Percentiles rank a stretch among this genome's conserved stretches.
These are phyloP conservation scores for Amphirosellinia nigrospora DNA, from an alignment of 495 filamentous ascomycete species.

Conservation along the genomic window DNA sequence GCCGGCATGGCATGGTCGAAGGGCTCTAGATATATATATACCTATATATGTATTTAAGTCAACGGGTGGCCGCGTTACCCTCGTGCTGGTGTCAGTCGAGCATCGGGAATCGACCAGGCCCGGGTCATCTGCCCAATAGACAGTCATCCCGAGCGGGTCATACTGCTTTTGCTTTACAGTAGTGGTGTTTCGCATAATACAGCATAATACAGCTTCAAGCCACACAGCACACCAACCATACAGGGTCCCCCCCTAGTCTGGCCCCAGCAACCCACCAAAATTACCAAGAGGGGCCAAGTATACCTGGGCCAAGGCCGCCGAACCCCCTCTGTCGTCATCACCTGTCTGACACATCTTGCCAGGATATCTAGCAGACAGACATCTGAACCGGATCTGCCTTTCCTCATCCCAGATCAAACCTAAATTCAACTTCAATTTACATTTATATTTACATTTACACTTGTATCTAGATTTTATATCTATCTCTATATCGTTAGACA, in stretches of 20 bases:
- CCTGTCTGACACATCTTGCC: constrained; percentile 8
- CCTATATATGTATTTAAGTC: background rate
- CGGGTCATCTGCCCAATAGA: constrained; percentile 23
- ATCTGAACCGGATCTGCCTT: constrained; percentile 7
- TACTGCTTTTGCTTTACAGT: too few species aligned
- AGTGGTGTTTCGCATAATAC: constrained; percentile 19
- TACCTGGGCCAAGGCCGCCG: background rate
- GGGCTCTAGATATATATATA: background rate
- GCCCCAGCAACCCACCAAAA: background rate
- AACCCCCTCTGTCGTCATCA: constrained; percentile 23
- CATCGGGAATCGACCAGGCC: constrained; percentile 1
- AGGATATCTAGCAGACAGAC: background rate
- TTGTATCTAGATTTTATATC: too few species aligned
- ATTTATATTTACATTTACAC: too few species aligned
- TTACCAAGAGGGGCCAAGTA: constrained; percentile 8
- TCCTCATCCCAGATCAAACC: background rate
- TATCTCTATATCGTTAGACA: too few species aligned
- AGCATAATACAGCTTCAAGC: constrained; percentile 12
- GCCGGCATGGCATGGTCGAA: background rate
- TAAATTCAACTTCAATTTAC: too few species aligned
- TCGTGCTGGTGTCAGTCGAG: constrained; percentile 13
- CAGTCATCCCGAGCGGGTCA: constrained; percentile 13
- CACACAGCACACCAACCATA: background rate
- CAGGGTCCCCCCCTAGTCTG: background rate
- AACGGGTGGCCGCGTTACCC: background rate